A percentile compares a stretch with the other conserved stretches of the same genome.
phyloP scores from a whole-genome alignment of 441 rosid species.

The Erodium moschatum region DNA sequence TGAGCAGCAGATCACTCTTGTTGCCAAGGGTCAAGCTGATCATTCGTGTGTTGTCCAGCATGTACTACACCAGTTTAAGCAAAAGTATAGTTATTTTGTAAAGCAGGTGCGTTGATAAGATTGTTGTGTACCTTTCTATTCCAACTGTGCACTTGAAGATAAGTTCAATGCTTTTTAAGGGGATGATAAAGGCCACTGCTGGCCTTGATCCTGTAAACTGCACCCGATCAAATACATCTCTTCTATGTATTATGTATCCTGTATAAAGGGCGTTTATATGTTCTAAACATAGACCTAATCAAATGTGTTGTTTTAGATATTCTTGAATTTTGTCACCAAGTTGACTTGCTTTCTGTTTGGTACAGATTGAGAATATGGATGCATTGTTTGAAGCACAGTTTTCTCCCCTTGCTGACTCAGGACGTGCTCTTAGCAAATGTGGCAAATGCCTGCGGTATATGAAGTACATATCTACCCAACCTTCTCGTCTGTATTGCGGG shows the following conservation, averaged over 20 bases:
- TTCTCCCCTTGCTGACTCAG: constrained; percentile 75
- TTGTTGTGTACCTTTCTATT: constrained; percentile 7
- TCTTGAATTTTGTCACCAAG: neutral
- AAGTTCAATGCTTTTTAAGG: neutral
- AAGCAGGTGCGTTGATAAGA: constrained; percentile 47
- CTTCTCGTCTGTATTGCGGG: constrained; percentile 73
- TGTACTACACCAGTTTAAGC: constrained; percentile 71
- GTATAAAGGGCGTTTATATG: neutral
- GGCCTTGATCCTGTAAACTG: too few relatives aligned
- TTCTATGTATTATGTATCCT: neutral
- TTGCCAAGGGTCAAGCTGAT: constrained; percentile 83
- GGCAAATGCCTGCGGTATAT: constrained; percentile 90
- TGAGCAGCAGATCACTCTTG: constrained; percentile 86
- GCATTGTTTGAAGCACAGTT: constrained; percentile 84
- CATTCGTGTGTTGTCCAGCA: constrained; percentile 63
- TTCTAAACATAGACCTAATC: neutral
- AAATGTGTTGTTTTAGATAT: neutral
- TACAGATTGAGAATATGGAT: constrained; percentile 86
- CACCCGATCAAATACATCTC: too few relatives aligned
- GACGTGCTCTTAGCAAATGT: constrained; percentile 77
- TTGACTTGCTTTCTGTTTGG: constrained; percentile 13
- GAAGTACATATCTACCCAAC: constrained; percentile 74
- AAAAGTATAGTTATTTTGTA: constrained; percentile 63
- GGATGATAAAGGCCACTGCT: neutral
- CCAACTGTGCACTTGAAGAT: neutral